Evolutionary conservation across 371 early-diverging fungal species (phyloP), one percentile per base, ranked within the genome.

Genomic region (Mortierella polycephala): DNA sequence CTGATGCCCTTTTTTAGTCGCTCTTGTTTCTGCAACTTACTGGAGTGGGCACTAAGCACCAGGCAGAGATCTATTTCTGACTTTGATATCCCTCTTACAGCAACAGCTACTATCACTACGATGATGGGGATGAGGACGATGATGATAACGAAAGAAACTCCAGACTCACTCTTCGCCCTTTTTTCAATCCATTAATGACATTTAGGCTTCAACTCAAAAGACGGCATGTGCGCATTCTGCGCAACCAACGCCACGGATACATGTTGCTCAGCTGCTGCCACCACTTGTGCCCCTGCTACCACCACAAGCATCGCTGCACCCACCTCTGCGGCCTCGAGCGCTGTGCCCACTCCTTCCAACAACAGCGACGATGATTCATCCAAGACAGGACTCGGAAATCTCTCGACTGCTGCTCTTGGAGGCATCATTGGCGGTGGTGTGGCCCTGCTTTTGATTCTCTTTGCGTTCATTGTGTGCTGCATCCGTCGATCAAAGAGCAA

Each of bases 401-500:
- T 77, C 20, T 57, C 77, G n/a, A 64, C 55, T 2, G 64, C 72
- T 2, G 72, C 68, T 8, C 54, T 77, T 49, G 68, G 51, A 14
- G 77, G 69, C 39, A 68, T 77, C 62, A 64, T 71, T 23, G 77
- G 55, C n/a, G 77, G 72, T 16, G 77, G 69, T 37, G 75, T 62
- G 39, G 77, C 51, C 7, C 30, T 42, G 16, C 30, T 68, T 12
- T 47, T 77, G 41, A 5, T 67, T 13, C 9, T 71, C 18, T 60
- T 77, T 56, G 68, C 69, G 7, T 16, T 67, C 5, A 53, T 71
- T 14, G 42, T 77, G 44, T 67, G 67, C 61, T 77, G 77, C 60
- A 57, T 71, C 11, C 68, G 77, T 65, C 68, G 77, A 7, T 53
- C 53, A 0, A 54, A 45, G 16, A 39, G 40, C 0, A 54, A 40